Conservation (phyloP, 192 early-diverging fungal genomes). For the Umbelopsis isabellina region DNA sequence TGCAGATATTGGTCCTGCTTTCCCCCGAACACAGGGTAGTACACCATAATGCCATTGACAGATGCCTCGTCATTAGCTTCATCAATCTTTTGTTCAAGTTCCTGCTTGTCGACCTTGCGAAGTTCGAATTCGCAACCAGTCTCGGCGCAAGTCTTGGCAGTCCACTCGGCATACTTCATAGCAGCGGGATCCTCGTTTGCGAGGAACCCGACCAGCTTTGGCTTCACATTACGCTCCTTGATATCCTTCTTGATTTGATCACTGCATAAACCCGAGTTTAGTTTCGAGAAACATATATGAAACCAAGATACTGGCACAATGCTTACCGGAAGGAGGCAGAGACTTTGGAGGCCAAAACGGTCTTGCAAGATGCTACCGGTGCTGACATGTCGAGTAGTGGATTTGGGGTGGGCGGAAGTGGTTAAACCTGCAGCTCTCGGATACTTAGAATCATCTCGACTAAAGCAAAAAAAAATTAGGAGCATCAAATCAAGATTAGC, state of each 20-base stretch:
- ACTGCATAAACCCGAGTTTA: conserved; percentile 31
- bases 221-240: conserved; percentile 60
- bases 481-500: not conserved
- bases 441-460: no score
- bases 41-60: conserved; percentile 97
- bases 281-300: conserved; percentile 10
- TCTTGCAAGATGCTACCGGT: conserved; percentile 50
- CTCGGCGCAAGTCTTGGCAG: conserved; percentile 89
- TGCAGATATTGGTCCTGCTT: conserved; percentile 94
- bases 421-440: no score
- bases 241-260: conserved; percentile 66
- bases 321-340: conserved; percentile 67
- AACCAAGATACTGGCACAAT: not conserved
- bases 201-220: conserved; percentile 90
- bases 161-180: conserved; percentile 94
- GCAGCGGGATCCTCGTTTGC: conserved; percentile 95
- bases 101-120: conserved; percentile 76
- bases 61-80: conserved; percentile 85
- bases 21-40: conserved; percentile 97
- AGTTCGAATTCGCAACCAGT: conserved; percentile 93
- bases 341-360: conserved; percentile 65
- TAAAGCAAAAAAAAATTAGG: not conserved
- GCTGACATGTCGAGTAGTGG: conserved; percentile 6
- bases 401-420: no score
- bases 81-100: conserved; percentile 82